Base-by-base conservation (phyloP, 768 basidiomycete species). In the Auricularia auricula-judae region DNA sequence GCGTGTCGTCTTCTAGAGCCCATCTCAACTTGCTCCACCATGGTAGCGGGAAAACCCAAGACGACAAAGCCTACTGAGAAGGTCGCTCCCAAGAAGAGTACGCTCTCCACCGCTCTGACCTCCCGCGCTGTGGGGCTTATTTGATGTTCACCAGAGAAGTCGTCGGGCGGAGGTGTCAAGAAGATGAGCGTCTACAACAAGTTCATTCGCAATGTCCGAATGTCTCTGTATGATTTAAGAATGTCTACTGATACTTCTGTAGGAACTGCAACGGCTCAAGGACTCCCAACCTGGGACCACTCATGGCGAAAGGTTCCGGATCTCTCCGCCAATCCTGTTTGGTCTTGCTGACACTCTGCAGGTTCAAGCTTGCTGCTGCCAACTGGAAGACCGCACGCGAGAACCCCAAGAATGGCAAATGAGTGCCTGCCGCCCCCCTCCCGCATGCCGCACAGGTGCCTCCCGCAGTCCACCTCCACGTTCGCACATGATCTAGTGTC, bases 351-450 rank as follows among this genome's bases (percentile, higher is more conserved):
- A 51, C 7, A 18, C 47, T 18, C 18, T 12, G 11, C 21, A 51
- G 47, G 29, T 59, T 59, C 56, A 59, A 59, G 34, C 56, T 59
- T 14, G 56, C 56, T 29, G 56, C 56, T 59, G 23, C 56, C 34
- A 59, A 59, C 56, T 59, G 56, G 56, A 59, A 59, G 56, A 51
- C 47, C 21, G 47, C 47, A 51, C 47, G 47, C 47, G 47, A 51
- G 47, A 51, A 51, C 47, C 47, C 47, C 18, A 51, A 51, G 47
- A 51, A 51, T 21, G 47, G 18, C 47, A 51, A 51, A 51, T 51
- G 47, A 51, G 47, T 21, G 47, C 47, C 18, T 21, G 14, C 21
- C 47, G 47, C 21, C 14, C 14, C 47, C 14, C 8, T 51, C 47
- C 47, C 21, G 18, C 21, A 21, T 51, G 21, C 39, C 39, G 39